Conservation (phyloP, 1,139 yeast species). For the Taiozyma sp. region DNA sequence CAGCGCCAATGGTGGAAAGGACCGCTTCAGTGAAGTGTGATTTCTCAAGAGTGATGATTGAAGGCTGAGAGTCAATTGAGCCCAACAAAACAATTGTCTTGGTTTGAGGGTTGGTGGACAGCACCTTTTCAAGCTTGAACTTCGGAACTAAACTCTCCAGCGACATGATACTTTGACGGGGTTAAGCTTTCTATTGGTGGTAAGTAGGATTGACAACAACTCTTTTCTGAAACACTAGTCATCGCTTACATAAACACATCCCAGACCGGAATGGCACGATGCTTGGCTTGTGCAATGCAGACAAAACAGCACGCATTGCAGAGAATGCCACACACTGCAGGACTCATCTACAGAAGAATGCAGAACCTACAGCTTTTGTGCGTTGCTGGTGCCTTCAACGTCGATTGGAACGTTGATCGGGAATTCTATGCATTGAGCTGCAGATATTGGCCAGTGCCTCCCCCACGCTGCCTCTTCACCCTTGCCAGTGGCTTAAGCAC, state of each 20-base stretch:
- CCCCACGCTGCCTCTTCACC: no score
- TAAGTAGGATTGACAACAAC: no score
- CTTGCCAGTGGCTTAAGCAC: no score
- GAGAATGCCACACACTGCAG: not conserved
- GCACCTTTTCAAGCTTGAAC: slow-evolving; percentile 39
- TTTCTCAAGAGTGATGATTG: slow-evolving; percentile 74
- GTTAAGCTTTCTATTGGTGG: no score
- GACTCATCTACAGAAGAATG: not conserved
- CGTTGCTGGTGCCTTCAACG: not conserved
- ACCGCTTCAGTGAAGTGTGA: slow-evolving; percentile 46
- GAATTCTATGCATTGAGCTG: not conserved
- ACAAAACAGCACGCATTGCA: not conserved
- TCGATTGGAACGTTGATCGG: not conserved
- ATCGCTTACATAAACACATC: not conserved
- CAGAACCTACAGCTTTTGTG: not conserved
- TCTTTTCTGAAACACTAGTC: not conserved
- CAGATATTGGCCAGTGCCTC: not conserved
- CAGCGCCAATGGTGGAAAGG: slow-evolving; percentile 29
- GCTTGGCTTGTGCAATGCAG: not conserved
- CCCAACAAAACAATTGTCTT: slow-evolving; percentile 70
- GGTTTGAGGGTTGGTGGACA: slow-evolving; percentile 56
- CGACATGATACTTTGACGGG: slow-evolving; percentile 7
- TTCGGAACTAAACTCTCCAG: slow-evolving; percentile 10
- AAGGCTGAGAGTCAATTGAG: slow-evolving; percentile 48
- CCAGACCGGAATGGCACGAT: no score